These are phyloP conservation scores for Caryopteris hybrid DNA, from an alignment of 305 asterid genomes.

Conservation along the genomic window DNA sequence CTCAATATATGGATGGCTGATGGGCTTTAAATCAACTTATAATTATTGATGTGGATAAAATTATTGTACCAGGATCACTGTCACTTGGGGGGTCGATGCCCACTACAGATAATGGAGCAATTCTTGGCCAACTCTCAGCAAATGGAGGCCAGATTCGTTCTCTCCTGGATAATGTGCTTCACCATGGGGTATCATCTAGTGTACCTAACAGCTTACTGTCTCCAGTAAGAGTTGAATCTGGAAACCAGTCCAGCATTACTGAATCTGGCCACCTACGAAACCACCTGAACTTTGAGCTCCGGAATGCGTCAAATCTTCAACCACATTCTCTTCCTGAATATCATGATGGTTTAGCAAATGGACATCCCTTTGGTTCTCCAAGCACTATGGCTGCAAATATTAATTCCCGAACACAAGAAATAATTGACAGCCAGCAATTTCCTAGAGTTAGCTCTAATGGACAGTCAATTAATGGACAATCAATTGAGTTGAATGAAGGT, in stretches of 20 bases:
- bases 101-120: constrained; percentile 45
- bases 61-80: constrained; percentile 45
- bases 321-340: constrained; percentile 90
- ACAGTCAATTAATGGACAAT: constrained; percentile 48
- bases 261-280: constrained; percentile 54
- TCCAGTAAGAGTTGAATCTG: constrained; percentile 53
- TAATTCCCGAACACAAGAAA: constrained; percentile 50
- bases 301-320: constrained; percentile 49
- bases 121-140: constrained; percentile 41
- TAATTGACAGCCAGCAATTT: constrained; percentile 61
- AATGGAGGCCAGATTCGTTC: constrained; percentile 51
- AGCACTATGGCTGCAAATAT: constrained; percentile 56
- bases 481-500: constrained; percentile 72
- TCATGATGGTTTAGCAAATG: constrained; percentile 67
- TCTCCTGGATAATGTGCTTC: constrained; percentile 53
- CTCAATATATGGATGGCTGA: constrained; percentile 9
- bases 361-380: constrained; percentile 61
- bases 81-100: constrained; percentile 42
- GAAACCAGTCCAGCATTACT: constrained; percentile 46
- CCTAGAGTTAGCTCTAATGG: constrained; percentile 55
- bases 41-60: constrained; percentile 17
- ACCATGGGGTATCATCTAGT: constrained; percentile 58
- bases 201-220: constrained; percentile 70
- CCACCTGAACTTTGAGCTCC: constrained; percentile 60
- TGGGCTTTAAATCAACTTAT: constrained; percentile 22